A percentile compares a stretch with the other conserved stretches of the same genome.
phyloP scores from a whole-genome alignment of 2,329 filamentous ascomycete species.

The Curvularia eragrostidis region DNA sequence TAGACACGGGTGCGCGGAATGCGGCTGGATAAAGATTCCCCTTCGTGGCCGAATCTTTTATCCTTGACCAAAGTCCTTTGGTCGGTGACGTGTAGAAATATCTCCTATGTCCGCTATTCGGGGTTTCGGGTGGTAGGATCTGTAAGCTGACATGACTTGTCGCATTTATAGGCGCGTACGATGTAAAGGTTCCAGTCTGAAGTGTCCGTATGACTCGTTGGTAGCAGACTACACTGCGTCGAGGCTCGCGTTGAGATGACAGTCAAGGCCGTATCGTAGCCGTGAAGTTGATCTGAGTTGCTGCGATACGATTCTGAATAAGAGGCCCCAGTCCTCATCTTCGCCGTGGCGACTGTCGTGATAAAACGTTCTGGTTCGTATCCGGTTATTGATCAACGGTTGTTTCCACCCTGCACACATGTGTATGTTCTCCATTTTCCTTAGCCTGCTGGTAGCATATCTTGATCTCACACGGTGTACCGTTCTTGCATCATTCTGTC shows the following conservation, averaged over 20 bases:
- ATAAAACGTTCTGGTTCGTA: neutral
- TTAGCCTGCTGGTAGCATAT: neutral
- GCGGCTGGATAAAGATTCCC: neutral
- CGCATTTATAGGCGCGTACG: neutral
- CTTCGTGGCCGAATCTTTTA: neutral
- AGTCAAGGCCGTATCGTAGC: neutral
- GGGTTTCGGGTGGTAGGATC: neutral
- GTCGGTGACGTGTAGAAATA: neutral
- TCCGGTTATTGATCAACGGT: neutral
- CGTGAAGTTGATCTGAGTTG: neutral
- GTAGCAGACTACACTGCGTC: neutral
- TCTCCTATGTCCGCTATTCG: neutral
- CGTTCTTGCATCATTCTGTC: slow-evolving; percentile 10
- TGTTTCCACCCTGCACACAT: neutral
- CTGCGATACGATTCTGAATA: neutral
- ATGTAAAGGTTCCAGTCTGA: neutral
- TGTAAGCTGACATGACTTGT: neutral
- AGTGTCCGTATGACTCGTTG: neutral
- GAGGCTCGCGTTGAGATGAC: neutral
- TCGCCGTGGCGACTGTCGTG: neutral
- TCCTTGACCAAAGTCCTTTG: neutral
- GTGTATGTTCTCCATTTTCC: slow-evolving; percentile 1
- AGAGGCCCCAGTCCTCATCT: neutral
- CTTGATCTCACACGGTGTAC: slow-evolving; percentile 12
- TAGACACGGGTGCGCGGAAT: neutral